Evolutionary conservation across 768 basidiomycete species (phyloP).

Genomic region (Floccularia luteovirens): DNA sequence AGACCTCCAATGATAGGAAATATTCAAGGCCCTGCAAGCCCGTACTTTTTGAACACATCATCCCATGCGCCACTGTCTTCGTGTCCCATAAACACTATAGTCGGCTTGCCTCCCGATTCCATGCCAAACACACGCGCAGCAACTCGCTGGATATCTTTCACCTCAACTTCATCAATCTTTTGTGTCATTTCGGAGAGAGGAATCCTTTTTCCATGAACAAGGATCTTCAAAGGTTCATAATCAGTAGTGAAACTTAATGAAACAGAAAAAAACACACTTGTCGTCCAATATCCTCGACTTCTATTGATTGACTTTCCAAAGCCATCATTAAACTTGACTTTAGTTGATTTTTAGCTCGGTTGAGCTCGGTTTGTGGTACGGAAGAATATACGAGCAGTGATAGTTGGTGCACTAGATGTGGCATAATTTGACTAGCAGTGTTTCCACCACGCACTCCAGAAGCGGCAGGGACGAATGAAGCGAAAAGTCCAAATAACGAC

Average conservation of each 20-base stretch:
- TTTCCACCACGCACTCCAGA: conserved; percentile 51
- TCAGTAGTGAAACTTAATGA: background rate
- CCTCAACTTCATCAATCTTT: conserved; percentile 71
- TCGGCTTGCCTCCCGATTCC: conserved; percentile 54
- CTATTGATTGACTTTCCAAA: conserved; percentile 77
- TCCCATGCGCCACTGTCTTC: conserved; percentile 69
- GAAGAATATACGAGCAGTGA: conserved; percentile 70
- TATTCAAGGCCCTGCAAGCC: no score
- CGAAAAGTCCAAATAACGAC: conserved; percentile 87
- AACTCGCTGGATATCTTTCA: conserved; percentile 66
- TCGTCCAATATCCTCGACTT: conserved; percentile 86
- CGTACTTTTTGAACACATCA: conserved; percentile 61
- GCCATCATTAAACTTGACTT: conserved; percentile 93
- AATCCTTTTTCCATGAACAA: conserved; percentile 82
- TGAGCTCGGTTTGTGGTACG: conserved; percentile 62
- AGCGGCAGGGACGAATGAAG: conserved; percentile 67
- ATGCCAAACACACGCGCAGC: conserved; percentile 71
- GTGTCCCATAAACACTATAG: conserved; percentile 78
- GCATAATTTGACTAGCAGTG: conserved; percentile 64
- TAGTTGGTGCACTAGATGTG: conserved; percentile 84
- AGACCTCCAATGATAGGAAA: no score
- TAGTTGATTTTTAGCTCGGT: conserved; percentile 91
- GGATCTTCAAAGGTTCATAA: conserved; percentile 40
- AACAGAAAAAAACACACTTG: conserved; percentile 42
- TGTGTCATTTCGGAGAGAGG: conserved; percentile 87